Evolutionary conservation across 495 filamentous ascomycete species (phyloP).

Genomic region (Geoglossum glabrum): DNA sequence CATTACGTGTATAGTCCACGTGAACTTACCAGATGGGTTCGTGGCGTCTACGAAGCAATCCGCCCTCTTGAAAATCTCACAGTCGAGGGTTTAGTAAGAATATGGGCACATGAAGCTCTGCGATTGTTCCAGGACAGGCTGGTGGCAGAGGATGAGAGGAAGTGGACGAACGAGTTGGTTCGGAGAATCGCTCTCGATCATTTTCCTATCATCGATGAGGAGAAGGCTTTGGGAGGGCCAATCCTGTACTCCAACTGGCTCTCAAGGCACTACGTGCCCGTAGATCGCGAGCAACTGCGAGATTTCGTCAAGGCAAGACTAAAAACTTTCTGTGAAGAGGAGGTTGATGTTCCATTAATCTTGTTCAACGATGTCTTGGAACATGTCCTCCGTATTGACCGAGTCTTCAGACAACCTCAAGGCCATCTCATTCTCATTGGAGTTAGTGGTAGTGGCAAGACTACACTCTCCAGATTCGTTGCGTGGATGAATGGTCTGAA

Average conservation of each 20-base stretch:
- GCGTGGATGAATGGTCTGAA: constrained; percentile 99
- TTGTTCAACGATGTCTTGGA: constrained; percentile 97
- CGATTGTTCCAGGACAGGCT: constrained; percentile 93
- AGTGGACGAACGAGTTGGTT: constrained; percentile 81
- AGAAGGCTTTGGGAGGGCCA: constrained; percentile 73
- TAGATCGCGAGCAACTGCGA: constrained; percentile 80
- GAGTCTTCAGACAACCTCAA: constrained; percentile 95
- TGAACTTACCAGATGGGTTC: constrained; percentile 92
- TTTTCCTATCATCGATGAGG: constrained; percentile 82
- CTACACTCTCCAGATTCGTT: constrained; percentile 89
- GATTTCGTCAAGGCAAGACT: constrained; percentile 95
- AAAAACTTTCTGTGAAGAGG: constrained; percentile 97
- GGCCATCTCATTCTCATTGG: constrained; percentile 96
- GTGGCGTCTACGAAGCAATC: constrained; percentile 92
- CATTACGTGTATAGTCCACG: constrained; percentile 98
- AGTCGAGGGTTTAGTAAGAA: constrained; percentile 80
- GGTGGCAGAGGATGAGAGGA: constrained; percentile 79
- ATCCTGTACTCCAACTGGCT: constrained; percentile 99
- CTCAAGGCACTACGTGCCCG: constrained; percentile 95
- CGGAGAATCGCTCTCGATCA: constrained; percentile 67
- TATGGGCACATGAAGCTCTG: constrained; percentile 95
- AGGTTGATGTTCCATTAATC: constrained; percentile 93
- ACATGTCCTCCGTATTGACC: constrained; percentile 92
- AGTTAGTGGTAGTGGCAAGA: constrained; percentile 96
- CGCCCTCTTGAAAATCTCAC: constrained; percentile 70